Evolutionary conservation across 257 asterid genomes (phyloP).

Genomic region (Catharanthus roseus): DNA sequence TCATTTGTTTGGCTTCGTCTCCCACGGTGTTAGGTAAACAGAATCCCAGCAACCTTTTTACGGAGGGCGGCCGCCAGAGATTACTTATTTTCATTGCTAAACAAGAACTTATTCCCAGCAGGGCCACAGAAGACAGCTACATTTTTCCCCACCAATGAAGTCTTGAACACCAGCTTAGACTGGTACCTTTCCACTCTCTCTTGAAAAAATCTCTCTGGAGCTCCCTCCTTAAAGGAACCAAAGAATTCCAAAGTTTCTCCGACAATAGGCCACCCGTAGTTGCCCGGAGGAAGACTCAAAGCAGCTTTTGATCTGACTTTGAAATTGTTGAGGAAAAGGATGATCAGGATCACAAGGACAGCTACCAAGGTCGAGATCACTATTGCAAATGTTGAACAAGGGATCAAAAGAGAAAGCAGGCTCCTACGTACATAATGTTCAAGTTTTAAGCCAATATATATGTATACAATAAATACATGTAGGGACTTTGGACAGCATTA

Average conservation of each 20-base stretch:
- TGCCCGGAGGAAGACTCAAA: conserved; percentile 36
- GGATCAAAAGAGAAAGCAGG: too few relatives aligned
- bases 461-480: too few relatives aligned
- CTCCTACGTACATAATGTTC: too few relatives aligned
- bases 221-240: conserved; percentile 8
- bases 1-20: conserved; percentile 52
- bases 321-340: too few relatives aligned
- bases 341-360: too few relatives aligned
- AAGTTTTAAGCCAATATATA: too few relatives aligned
- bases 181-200: conserved; percentile 30
- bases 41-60: conserved; percentile 40
- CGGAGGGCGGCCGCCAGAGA: conserved; percentile 64
- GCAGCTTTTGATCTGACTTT: too few relatives aligned
- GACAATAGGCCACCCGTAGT: conserved; percentile 37
- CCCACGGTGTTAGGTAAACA: conserved; percentile 45
- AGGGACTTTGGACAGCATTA: too few relatives aligned
- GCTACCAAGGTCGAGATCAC: too few relatives aligned
- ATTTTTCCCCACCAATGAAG: conserved; percentile 30
- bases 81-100: conserved; percentile 58
- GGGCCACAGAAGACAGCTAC: conserved; percentile 42
- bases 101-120: conserved; percentile 51
- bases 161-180: conserved; percentile 32
- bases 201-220: conserved; percentile 27
- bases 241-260: conserved; percentile 33
- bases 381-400: too few relatives aligned